phyloP scores from a whole-genome alignment of 176 grass and related monocot genomes.

The Carex scoparia region DNA sequence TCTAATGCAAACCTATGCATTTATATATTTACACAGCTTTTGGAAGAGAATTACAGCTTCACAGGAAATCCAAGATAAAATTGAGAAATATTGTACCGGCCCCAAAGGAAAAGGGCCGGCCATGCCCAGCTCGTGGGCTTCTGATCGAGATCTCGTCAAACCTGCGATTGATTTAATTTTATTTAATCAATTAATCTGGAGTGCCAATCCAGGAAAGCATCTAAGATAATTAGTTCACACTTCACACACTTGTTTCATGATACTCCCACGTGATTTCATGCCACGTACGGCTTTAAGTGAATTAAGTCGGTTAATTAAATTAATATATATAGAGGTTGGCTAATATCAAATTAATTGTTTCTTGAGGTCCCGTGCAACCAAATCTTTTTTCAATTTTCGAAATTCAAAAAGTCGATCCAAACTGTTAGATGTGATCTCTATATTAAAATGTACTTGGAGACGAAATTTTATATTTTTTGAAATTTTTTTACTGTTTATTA shows the following conservation, averaged over 20 bases:
- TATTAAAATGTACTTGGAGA: no score
- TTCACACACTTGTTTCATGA: neutral
- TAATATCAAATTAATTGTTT: no score
- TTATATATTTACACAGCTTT: neutral
- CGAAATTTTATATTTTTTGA: no score
- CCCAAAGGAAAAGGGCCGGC: constrained; percentile 18
- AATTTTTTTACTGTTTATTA: no score
- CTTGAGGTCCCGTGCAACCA: no score
- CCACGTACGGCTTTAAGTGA: neutral
- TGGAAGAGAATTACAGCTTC: neutral
- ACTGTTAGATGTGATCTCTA: no score
- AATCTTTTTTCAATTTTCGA: no score
- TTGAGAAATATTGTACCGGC: constrained; percentile 5
- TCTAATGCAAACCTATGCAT: neutral
- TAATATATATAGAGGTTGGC: no score
- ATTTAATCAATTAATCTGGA: neutral
- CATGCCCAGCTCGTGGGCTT: neutral
- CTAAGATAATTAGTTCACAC: neutral
- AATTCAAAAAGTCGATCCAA: no score
- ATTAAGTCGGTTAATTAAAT: neutral
- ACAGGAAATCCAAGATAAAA: neutral
- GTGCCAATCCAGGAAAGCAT: constrained; percentile 21
- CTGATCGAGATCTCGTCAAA: constrained; percentile 5
- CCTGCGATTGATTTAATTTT: neutral
- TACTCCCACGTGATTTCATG: neutral